Evolutionary conservation across 2,329 filamentous ascomycete genomes (phyloP).

Genomic region (Fonsecaea pugnacius): DNA sequence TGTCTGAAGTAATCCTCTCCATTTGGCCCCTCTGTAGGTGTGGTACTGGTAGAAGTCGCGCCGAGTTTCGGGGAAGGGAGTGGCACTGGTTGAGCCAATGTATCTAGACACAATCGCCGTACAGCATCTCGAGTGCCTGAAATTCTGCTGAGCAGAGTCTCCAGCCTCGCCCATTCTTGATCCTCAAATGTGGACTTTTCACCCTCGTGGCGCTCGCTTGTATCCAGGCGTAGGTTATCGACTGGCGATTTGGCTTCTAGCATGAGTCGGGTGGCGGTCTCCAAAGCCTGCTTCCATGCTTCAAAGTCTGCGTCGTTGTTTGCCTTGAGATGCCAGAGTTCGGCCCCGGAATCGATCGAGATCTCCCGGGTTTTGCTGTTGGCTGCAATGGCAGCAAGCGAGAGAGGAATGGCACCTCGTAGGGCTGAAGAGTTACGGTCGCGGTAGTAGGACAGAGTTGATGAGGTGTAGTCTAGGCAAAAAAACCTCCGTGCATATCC

Average conservation of each 20-base stretch:
- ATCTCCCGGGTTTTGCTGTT: constrained; percentile 89
- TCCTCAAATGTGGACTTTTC: constrained; percentile 62
- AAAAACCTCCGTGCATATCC: constrained; percentile 94
- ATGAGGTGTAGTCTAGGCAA: constrained; percentile 91
- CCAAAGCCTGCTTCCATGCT: constrained; percentile 83
- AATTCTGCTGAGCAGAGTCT: constrained; percentile 81
- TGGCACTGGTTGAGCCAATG: constrained; percentile 52
- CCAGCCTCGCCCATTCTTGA: constrained; percentile 83
- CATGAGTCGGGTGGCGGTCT: constrained; percentile 71
- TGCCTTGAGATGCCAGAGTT: constrained; percentile 93
- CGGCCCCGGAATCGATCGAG: constrained; percentile 93
- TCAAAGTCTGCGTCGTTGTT: constrained; percentile 81
- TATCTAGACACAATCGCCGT: constrained; percentile 81
- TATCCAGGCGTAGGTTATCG: constrained; percentile 42
- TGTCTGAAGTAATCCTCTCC: constrained; percentile 44
- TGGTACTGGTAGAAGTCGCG: constrained; percentile 23
- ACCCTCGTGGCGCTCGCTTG: constrained; percentile 33
- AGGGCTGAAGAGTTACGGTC: constrained; percentile 91
- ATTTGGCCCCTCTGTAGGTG: constrained; percentile 41
- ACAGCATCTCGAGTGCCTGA: constrained; percentile 88
- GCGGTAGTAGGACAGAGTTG: constrained; percentile 94
- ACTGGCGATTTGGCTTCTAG: constrained; percentile 40
- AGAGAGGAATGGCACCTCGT: constrained; percentile 88
- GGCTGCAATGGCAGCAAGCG: constrained; percentile 85
- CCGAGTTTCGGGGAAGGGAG: constrained; percentile 36